Base-by-base conservation (phyloP, 306 rosid genomes). In the Quercus gilva region DNA sequence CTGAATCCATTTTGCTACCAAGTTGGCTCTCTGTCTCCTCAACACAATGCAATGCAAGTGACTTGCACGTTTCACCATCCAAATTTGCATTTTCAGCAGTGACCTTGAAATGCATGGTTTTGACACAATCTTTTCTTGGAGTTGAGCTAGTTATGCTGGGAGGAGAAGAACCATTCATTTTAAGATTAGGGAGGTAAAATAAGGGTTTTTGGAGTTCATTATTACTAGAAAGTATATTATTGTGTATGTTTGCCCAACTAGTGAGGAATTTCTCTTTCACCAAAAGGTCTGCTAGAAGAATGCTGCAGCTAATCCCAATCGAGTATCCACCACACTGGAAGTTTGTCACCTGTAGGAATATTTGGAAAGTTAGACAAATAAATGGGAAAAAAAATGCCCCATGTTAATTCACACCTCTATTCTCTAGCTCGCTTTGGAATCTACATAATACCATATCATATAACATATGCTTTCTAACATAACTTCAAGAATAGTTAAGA, bases 231-330 rank as follows among this genome's bases (percentile, higher is more conserved):
- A 73, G 12, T 45, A 79, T 57, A 0, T 52, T 78, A 4, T 45
- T 81, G 89, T 91, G 90, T 60, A 85, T 89, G 7, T 86, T 41
- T 55, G 85, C 78, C 96, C 96, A 91, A 86, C 72, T 83, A 45
- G 79, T 75, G 14, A 91, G 87, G 74, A 89, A 86, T 7, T 82
- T 81, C 8, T 84, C 88, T 15, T 75, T 71, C 29, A 88, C 21
- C 11, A 88, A 74, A 75, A 74, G 53, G 29, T 91, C 96, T 37
- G 83, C 89, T 52, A 91, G 60, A 4, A 91, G 78, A 51, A 91
- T 77, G 76, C 91, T 91, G 73, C 92, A 91, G 45, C 92, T 88
- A 14, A 91, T 89, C 25, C 96, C 96, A 23, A 91, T 58, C 0
- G 88, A 49, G 72, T 86, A 83, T 45, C 96, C 96, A 77, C 94